Conservation (phyloP, 805 yeast species). For the Wickerhamomyces ciferrii region DNA sequence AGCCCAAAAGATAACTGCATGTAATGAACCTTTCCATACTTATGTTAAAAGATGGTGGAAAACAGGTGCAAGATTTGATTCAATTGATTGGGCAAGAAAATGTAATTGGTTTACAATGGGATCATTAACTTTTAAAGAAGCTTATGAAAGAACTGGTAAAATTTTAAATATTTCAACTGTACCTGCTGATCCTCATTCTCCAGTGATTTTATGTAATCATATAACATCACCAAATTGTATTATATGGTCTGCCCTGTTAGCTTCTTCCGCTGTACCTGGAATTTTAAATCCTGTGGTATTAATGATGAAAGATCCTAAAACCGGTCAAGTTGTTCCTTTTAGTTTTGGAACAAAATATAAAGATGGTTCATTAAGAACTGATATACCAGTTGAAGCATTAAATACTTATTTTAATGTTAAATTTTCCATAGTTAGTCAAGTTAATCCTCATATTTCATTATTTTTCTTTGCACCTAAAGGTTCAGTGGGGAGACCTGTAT, state of each 20-base stretch:
- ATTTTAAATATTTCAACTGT: conserved; percentile 70
- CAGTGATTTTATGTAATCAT: conserved; percentile 72
- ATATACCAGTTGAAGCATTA: conserved; percentile 68
- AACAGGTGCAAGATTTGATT: conserved; percentile 77
- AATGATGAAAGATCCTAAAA: conserved; percentile 53
- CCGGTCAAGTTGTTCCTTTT: conserved; percentile 48
- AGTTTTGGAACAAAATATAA: conserved; percentile 69
- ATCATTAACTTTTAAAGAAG: conserved; percentile 66
- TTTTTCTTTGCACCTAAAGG: conserved; percentile 79
- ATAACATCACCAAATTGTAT: conserved; percentile 76
- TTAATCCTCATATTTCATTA: conserved; percentile 74
- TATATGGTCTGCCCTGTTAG: conserved; percentile 74
- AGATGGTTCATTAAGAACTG: conserved; percentile 77
- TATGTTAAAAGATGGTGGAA: conserved; percentile 63
- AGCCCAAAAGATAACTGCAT: conserved; percentile 61
- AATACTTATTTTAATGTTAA: conserved; percentile 73
- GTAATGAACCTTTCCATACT: conserved; percentile 54
- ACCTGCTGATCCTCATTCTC: conserved; percentile 79
- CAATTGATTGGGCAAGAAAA: conserved; percentile 69
- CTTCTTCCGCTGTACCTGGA: conserved; percentile 82
- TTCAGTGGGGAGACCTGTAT: conserved; percentile 74
- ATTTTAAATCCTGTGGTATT: conserved; percentile 73
- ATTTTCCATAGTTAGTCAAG: conserved; percentile 75
- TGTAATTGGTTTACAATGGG: conserved; percentile 69
- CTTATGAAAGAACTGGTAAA: conserved; percentile 63